Base-by-base conservation (phyloP, 1,284 basidiomycete species). In the Rhodotorula sp. region DNA sequence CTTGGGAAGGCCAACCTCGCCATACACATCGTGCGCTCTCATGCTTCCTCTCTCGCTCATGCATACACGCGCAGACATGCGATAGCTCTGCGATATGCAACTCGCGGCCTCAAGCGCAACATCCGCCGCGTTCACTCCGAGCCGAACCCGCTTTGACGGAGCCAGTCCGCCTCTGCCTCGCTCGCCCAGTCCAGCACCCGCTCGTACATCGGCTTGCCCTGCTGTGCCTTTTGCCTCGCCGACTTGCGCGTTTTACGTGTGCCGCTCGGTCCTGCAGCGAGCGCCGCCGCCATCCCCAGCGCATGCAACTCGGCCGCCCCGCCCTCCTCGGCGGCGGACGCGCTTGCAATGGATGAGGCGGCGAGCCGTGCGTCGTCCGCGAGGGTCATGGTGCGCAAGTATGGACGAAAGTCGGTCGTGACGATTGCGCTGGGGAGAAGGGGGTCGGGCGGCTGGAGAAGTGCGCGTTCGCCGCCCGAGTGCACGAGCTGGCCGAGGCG, bases 341-440 rank as follows among this genome's bases (percentile, higher is more conserved):
- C 53, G 29, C 8, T n/a, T 32, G 37, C 29, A 21, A 17, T 29
- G 68, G 50, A 58, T 21, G 34, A 58, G 63, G 75, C 80, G 15
- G 64, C 70, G 61, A 81, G 76, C 25, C 82, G 70, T 2, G 71
- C 80, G 75, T 93, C 91, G 77, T 96, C 92, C 36, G 84, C 83
- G 25, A 72, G 79, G n/a, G 90, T 87, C 81, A 96, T 90, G 67
- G 83, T 77, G 67, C 88, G 85, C 55, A 94, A 82, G 81, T 85
- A 86, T 37, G 93, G 89, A 72, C 87, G 83, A 79, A 91, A 90
- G 62, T 95, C 91, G 77, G 89, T 80, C 76, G 86, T 83, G 61
- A 88, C 53, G 39, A 53, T 22, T 0, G 46, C 21, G n/a, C 61
- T 61, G 32, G 72, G 73, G 22, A 74, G 61, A 53, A 57, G 13